phyloP scores from a whole-genome alignment of 805 yeast species.

The Candida lessepsii region DNA sequence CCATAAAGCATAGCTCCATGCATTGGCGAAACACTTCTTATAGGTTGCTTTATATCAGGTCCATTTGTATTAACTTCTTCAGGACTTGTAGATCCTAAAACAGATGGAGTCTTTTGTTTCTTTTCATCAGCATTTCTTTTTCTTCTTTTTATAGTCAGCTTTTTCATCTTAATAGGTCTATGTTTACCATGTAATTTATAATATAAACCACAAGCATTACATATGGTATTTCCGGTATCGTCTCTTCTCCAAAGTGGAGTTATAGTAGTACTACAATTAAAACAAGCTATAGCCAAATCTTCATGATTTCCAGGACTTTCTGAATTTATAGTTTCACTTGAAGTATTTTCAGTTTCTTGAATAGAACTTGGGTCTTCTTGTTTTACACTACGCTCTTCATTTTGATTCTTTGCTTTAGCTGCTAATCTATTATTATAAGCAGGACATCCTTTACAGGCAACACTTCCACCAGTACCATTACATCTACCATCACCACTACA shows the following conservation, averaged over 20 bases:
- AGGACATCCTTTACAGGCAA: conserved; percentile 80
- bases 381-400: not conserved
- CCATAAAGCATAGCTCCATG: conserved; percentile 9
- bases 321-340: not conserved
- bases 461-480: conserved; percentile 84
- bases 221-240: conserved; percentile 76
- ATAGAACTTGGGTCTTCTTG: not conserved
- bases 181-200: conserved; percentile 72
- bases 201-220: conserved; percentile 87
- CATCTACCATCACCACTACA: conserved; percentile 79
- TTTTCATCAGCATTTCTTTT: conserved; percentile 41
- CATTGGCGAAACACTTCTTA: not conserved
- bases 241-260: conserved; percentile 89
- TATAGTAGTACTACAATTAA: conserved; percentile 79
- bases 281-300: conserved; percentile 69
- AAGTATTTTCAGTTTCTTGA: not conserved
- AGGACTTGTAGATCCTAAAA: not conserved
- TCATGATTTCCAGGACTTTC: too few species aligned
- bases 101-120: conserved; percentile 9
- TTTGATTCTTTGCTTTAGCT: conserved; percentile 10
- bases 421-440: conserved; percentile 71
- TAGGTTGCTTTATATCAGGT: not conserved
- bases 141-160: conserved; percentile 71
- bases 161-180: conserved; percentile 74
- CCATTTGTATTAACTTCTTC: not conserved